Percentiles rank a stretch among this genome's conserved stretches.
Conservation (phyloP, 2,329 filamentous ascomycete species). For the Fusarium luffae region DNA sequence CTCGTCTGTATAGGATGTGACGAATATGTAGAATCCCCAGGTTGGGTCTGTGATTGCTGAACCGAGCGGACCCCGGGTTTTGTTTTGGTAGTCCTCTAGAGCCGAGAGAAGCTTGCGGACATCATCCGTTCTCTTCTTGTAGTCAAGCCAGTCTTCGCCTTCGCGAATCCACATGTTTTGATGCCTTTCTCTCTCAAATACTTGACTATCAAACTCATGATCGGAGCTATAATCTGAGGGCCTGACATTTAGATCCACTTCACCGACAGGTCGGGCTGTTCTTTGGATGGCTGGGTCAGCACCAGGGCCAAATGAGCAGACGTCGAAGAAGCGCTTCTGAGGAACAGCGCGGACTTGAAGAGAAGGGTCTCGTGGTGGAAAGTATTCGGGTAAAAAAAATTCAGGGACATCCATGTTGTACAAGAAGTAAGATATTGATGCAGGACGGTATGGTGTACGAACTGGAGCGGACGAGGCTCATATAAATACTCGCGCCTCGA, state of each 20-base stretch:
- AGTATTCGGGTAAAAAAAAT: not conserved
- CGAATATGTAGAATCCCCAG: constrained; percentile 30
- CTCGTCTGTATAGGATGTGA: constrained; percentile 20
- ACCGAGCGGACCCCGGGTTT: not conserved
- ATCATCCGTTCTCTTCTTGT: constrained; percentile 12
- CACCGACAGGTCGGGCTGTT: constrained; percentile 10
- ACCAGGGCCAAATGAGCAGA: constrained; percentile 22
- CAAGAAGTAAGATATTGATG: not conserved
- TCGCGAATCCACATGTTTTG: constrained; percentile 11
- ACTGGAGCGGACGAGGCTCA: not conserved
- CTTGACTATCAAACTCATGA: constrained; percentile 13
- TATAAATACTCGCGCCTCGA: not conserved
- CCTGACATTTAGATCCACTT: constrained; percentile 17
- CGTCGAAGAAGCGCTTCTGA: constrained; percentile 10
- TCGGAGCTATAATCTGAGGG: constrained; percentile 18
- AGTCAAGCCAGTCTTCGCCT: constrained; percentile 16
- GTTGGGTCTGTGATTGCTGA: constrained; percentile 18
- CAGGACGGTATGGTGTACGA: not conserved
- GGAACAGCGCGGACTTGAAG: constrained; percentile 12
- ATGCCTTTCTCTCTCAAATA: constrained; percentile 18
- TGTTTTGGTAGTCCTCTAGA: constrained; percentile 7
- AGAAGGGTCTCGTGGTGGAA: constrained; percentile 12
- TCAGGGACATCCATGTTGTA: not conserved
- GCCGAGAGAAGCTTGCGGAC: constrained; percentile 22
- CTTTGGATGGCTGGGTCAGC: constrained; percentile 3